Evolutionary conservation across 2,329 filamentous ascomycete genomes (phyloP), one percentile per base, ranked within the genome.

Genomic region (Exutisphaerella laricina): DNA sequence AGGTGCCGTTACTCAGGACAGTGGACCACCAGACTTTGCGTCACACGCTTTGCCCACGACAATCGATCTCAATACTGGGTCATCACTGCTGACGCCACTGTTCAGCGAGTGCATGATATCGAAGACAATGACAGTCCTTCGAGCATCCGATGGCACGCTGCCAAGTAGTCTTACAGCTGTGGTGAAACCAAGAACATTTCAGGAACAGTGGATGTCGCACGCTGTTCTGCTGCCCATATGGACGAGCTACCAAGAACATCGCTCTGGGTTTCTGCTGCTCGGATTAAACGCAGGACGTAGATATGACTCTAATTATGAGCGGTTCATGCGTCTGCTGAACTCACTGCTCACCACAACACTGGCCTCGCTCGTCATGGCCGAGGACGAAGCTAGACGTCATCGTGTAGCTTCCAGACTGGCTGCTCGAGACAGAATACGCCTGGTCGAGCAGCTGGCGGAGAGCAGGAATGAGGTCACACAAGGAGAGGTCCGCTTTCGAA

Each of bases 281-380:
- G 66, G 63, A 0, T 59, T 63, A 1, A 67, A 66, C 34, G 64
- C 63, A 1, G 61, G 54, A 20, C 56, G 64, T 12, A 56, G 57
- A 1, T 58, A 59, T 33, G 64, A 66, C 30, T 45, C 50, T 1
- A 46, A 50, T 5, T 63, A 60, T 29, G 40, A 59, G 35, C 62
- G 63, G 17, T 65, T 66, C 25, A 34, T 62, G 13, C 53, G 51
- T 14, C 58, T 65, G 22, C 53, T 67, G 2, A 42, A 49, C 5
- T 57, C 57, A 8, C 62, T 52, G 22, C 31, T 54, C 18, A 38
- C 33, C 1, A 44, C 42, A 10, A 29, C 45, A 2, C 26, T 65
- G 51, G 49, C 58, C 3, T 59, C 63, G 0, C 60, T 60, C 31
- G 53, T 63, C 32, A 46, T 64, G 4, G 26, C 39, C 5, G 52